Evolutionary conservation across 148 eudicot species (phyloP).

Genomic region (Rhododendron kiyosumense): DNA sequence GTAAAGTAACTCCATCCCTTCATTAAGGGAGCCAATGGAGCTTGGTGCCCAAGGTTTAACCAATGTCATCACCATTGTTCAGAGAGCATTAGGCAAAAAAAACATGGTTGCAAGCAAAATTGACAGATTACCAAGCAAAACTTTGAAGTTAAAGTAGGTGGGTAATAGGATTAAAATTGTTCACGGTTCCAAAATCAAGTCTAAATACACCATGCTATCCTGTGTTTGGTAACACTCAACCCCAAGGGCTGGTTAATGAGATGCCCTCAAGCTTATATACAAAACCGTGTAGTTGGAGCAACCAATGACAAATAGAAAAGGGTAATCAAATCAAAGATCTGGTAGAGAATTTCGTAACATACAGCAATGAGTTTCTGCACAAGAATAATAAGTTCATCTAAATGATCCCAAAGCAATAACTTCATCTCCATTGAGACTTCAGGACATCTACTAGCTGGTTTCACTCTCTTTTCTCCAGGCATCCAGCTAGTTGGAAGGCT

Average conservation of each 20-base stretch:
- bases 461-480: conserved; percentile 27
- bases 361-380: conserved; percentile 59
- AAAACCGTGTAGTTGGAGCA: no score
- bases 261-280: background rate
- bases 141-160: background rate
- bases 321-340: background rate
- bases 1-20: background rate
- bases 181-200: background rate
- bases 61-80: background rate
- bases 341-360: conserved; percentile 23
- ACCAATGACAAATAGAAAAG: no score
- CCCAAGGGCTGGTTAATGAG: background rate
- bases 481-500: conserved; percentile 15
- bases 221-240: background rate
- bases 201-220: background rate
- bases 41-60: background rate
- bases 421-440: conserved; percentile 35
- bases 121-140: background rate
- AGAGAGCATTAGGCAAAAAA: background rate
- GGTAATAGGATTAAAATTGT: background rate
- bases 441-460: conserved; percentile 27
- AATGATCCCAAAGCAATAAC: conserved; percentile 60
- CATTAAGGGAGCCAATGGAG: background rate
- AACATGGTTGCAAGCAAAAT: background rate
- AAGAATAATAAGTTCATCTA: conserved; percentile 56